phyloP scores from a whole-genome alignment of 2,329 filamentous ascomycete genomes.

The Sporothrix phasma region DNA sequence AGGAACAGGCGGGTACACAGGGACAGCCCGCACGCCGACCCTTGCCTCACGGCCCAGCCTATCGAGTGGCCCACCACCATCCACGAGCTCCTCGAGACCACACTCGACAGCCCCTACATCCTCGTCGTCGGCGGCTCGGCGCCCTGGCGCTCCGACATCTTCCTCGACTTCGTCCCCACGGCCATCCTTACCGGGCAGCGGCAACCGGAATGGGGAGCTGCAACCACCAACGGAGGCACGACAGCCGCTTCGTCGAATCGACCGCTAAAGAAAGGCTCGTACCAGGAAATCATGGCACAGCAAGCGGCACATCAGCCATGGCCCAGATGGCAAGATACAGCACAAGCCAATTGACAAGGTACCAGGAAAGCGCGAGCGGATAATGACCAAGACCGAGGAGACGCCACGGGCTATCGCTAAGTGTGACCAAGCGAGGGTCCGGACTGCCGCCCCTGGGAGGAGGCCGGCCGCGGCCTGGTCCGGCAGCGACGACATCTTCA shows the following conservation, averaged over 20 bases:
- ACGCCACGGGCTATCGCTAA: not conserved
- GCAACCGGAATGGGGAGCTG: conserved; percentile 11
- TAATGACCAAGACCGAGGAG: conserved; percentile 13
- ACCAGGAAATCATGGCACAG: conserved; percentile 62
- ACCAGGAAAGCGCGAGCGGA: conserved; percentile 41
- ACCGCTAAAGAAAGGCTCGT: conserved; percentile 62
- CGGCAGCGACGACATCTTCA: not conserved
- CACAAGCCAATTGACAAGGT: conserved; percentile 62
- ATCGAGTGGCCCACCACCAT: not conserved
- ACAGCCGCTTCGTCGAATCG: conserved; percentile 25
- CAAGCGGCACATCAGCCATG: conserved; percentile 54
- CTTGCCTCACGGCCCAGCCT: not conserved
- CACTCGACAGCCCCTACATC: not conserved
- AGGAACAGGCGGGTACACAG: not conserved
- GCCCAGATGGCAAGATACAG: conserved; percentile 59
- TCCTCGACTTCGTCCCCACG: not conserved
- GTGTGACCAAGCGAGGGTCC: not conserved
- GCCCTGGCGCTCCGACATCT: not conserved
- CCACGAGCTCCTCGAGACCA: not conserved
- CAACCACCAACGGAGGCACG: not conserved
- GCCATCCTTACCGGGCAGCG: not conserved
- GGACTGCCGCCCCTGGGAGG: conserved; percentile 1
- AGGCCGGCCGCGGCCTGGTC: not conserved
- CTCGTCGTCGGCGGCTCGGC: conserved; percentile 10
- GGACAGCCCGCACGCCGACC: conserved; percentile 3